Evolutionary conservation across 805 yeast species (phyloP), one percentile per base, ranked within the genome.

Genomic region (Kluyveromyces wickerhamii): DNA sequence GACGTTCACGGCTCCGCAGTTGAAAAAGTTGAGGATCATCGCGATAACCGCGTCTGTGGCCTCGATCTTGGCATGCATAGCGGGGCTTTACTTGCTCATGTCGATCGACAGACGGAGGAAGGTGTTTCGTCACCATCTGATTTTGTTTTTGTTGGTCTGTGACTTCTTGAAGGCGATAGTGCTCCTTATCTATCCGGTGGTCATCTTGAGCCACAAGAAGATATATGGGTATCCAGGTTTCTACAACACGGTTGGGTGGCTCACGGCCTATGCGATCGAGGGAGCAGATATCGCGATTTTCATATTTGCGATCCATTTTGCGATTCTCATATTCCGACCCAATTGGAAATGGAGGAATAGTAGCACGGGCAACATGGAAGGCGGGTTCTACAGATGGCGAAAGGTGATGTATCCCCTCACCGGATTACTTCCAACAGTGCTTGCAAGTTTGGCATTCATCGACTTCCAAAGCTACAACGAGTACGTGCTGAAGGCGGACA

Each of bases 251-350:
- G 69, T 80, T 22, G 95, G 95, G 2, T 86, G 82, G 65, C 77
- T 84, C 57, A 81, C 94, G 1, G 83, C 88, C 3, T 67, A 77
- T 25, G 69, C 85, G 15, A 79, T 82, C 10, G 94, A 84, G 57
- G 94, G 94, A 14, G 86, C 88, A 2, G 96, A 87, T 57, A 51
- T 85, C 22, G 87, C 92, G 12, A 87, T 86, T 34, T 62, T 85
- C 21, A 69, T 79, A 22, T 81, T 87, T 59, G 95, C 96, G 2
- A 59, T 86, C 11, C 95, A 87, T 58, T 80, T 89, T 7, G 84
- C 76, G 18, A 51, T 86, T 27, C 60, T 85, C 20, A 79, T 87
- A 4, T 82, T 84, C 55, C 63, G 65, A 39, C 85, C 89, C 1
- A 66, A 63, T 19, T 65, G 67, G 38, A 67, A 64, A 38, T 65